These are phyloP conservation scores for Hortiboletus flavorubellus DNA, from an alignment of 768 basidiomycete species.

Conservation along the genomic window DNA sequence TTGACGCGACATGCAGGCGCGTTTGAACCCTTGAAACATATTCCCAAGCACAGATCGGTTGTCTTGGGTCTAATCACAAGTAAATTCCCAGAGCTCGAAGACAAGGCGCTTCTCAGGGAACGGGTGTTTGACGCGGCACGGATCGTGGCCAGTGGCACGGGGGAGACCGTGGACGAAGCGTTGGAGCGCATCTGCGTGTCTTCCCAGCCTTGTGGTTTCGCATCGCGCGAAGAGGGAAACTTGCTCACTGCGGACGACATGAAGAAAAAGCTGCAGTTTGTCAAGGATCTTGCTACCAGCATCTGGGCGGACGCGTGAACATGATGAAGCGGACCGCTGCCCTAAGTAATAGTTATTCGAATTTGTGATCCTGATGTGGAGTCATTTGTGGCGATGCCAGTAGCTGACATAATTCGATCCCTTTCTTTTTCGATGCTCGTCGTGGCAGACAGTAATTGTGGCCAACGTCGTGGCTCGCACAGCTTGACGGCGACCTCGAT, in stretches of 20 bases:
- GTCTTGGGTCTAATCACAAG: conserved; percentile 44
- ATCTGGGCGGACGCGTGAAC: conserved; percentile 33
- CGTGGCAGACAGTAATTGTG: conserved; percentile 31
- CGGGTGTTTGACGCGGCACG: conserved; percentile 44
- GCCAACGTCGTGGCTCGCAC: conserved; percentile 40
- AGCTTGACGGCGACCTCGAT: conserved; percentile 50
- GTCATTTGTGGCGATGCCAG: no score
- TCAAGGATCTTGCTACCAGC: conserved; percentile 34
- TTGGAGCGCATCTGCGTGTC: conserved; percentile 38
- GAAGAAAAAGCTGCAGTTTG: conserved; percentile 27
- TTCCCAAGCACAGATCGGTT: conserved; percentile 37
- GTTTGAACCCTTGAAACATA: conserved; percentile 31
- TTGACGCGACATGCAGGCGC: conserved; percentile 13
- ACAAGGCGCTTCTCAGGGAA: conserved; percentile 36
- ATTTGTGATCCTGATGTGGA: no score
- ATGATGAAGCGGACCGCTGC: neutral
- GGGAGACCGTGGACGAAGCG: conserved; percentile 39
- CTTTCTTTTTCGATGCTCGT: no score
- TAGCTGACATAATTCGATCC: no score
- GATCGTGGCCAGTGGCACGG: conserved; percentile 38
- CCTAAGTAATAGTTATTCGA: no score
- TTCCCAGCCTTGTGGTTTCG: conserved; percentile 55
- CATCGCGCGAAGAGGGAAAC: conserved; percentile 46
- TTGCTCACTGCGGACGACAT: conserved; percentile 35
- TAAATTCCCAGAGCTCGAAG: conserved; percentile 43